These are phyloP conservation scores for Postia placenta DNA, from an alignment of 768 basidiomycete species.

Conservation along the genomic window DNA sequence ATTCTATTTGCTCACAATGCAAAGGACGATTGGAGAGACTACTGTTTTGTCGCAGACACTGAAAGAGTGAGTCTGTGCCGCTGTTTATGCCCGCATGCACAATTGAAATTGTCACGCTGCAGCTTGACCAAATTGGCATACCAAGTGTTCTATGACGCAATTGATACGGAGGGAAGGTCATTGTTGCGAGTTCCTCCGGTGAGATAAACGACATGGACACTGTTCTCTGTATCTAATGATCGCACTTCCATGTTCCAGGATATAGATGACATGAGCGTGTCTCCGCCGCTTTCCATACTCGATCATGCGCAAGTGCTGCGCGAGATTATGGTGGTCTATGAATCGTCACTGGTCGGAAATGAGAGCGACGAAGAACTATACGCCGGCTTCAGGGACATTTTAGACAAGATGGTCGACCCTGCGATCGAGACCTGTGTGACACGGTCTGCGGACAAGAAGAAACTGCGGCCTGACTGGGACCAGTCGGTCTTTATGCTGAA, in stretches of 20 bases:
- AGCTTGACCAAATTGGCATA: slow-evolving; percentile 76
- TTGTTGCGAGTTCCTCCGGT: slow-evolving; percentile 50
- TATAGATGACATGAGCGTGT: slow-evolving; percentile 59
- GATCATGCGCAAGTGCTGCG: slow-evolving; percentile 81
- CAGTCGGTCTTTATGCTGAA: slow-evolving; percentile 79
- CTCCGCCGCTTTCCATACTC: slow-evolving; percentile 72
- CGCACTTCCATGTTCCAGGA: slow-evolving; percentile 34
- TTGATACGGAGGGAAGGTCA: slow-evolving; percentile 77
- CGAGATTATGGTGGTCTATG: slow-evolving; percentile 86
- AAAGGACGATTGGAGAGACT: slow-evolving; percentile 81
- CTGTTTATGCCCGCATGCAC: background rate
- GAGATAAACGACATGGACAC: slow-evolving; percentile 16
- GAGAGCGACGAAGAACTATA: slow-evolving; percentile 22
- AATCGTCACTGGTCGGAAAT: slow-evolving; percentile 74
- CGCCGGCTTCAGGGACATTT: slow-evolving; percentile 59
- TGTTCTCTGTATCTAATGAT: background rate
- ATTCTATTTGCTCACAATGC: slow-evolving; percentile 92
- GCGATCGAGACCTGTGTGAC: slow-evolving; percentile 68
- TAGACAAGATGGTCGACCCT: slow-evolving; percentile 84
- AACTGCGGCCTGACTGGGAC: slow-evolving; percentile 65
- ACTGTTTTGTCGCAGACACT: slow-evolving; percentile 73
- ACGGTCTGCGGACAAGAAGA: slow-evolving; percentile 61
- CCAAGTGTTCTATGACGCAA: slow-evolving; percentile 81
- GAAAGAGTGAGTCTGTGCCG: slow-evolving; percentile 49
- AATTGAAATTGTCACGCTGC: background rate